Base-by-base conservation (phyloP, 441 rosid species). In the Raphanus hybrid region DNA sequence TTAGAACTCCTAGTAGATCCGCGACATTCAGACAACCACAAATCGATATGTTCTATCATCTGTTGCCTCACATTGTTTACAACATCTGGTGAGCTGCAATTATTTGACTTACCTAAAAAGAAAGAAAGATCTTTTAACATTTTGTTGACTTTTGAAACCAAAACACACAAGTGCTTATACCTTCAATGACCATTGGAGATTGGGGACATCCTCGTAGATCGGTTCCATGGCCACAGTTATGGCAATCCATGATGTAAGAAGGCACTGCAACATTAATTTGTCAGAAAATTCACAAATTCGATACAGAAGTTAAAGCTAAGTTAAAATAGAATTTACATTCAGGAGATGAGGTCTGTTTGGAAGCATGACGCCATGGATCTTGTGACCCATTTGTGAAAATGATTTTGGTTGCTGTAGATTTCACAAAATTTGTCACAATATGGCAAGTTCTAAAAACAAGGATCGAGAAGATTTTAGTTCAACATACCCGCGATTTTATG, bases 341-440 rank as follows among this genome's bases (percentile, higher is more conserved):
- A 23, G 85, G 82, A 12, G 98, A 89, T 48, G 98, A 90, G 60
- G 61, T 78, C 81, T 89, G 88, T 68, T 89, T 93, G 37, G 96
- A 89, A 73, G 97, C 98, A 81, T 86, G 97, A 11, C 97, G 97
- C 98, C 95, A 93, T 55, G 98, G 97, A 84, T 93, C 98, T 79
- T 93, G 91, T 68, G 91, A 91, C 65, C 98, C 98, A 63, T 93
- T 91, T 43, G 97, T 84, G 75, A 91, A 93, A 37, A 93, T 74
- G 59, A 91, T 90, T 86, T 85, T 93, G 48, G 98, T 87, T 67
- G 91, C 97, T 91, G 92, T 75, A 84, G 64, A 39, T 64, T 69
- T 10, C 64, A 5, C 41, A 68, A 32, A 37, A 15, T 3, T 16
- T 12, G 35, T 64, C 70, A 57, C 6, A 61, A 32, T 4, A 34